A percentile compares a stretch with the other conserved stretches of the same genome.
Conservation (phyloP, 352 stramenopile species). For the Phytopythium mirpurense region DNA sequence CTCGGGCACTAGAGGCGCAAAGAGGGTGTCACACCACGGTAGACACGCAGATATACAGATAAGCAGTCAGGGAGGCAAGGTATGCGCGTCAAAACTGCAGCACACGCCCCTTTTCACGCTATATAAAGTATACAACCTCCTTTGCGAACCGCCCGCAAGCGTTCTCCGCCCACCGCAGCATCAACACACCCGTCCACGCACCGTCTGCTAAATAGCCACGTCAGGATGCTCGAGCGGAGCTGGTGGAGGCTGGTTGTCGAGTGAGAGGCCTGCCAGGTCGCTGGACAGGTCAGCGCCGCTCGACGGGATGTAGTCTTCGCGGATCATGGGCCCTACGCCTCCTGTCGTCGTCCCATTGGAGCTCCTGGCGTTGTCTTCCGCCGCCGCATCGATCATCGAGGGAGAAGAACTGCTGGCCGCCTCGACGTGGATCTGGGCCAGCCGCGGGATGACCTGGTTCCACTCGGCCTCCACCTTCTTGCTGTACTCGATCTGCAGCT, state of each 20-base stretch:
- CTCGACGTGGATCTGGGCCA: constrained; percentile 72
- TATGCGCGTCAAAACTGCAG: not conserved
- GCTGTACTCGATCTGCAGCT: constrained; percentile 97
- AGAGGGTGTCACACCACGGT: too few relatives aligned
- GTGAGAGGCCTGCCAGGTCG: constrained; percentile 49
- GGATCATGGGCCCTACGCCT: constrained; percentile 34
- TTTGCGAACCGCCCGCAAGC: not conserved
- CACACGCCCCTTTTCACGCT: not conserved
- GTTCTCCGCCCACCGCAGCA: too few relatives aligned
- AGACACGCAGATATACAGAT: not conserved
- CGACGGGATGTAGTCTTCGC: constrained; percentile 73
- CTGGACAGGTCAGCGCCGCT: constrained; percentile 36
- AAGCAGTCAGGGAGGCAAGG: not conserved
- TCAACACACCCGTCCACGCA: not conserved
- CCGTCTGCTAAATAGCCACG: constrained; percentile 30
- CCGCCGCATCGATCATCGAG: not conserved
- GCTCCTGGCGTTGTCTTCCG: not conserved
- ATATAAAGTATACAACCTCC: constrained; percentile 4
- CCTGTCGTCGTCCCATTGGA: not conserved
- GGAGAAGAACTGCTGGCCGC: constrained; percentile 6
- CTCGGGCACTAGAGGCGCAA: not conserved
- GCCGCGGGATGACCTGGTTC: constrained; percentile 68
- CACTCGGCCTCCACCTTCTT: constrained; percentile 87
- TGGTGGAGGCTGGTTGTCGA: constrained; percentile 17
- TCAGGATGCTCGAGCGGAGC: constrained; percentile 19